A percentile compares a stretch with the other conserved stretches of the same genome.
Conservation (phyloP, 2,329 filamentous ascomycete species). For the Xylariomycetidae sp. region DNA sequence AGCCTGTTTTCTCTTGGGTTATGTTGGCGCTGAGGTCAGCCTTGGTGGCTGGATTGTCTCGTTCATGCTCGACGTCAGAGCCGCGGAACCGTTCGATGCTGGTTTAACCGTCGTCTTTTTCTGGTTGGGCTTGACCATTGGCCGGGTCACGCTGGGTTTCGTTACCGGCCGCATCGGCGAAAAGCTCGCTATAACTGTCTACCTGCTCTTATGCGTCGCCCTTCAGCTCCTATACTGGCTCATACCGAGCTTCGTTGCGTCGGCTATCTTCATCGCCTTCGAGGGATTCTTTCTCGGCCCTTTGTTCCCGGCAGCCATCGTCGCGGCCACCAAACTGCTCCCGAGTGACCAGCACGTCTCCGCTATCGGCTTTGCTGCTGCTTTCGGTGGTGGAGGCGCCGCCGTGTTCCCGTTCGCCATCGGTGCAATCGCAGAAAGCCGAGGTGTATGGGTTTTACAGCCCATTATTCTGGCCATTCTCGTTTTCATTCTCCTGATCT, state of each 20-base stretch:
- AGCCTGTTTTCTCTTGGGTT: slow-evolving; percentile 68
- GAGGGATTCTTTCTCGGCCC: slow-evolving; percentile 78
- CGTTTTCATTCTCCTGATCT: slow-evolving; percentile 37
- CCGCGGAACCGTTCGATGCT: slow-evolving; percentile 62
- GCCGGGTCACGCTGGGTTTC: slow-evolving; percentile 68
- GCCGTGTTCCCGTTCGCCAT: slow-evolving; percentile 61
- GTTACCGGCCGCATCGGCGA: slow-evolving; percentile 69
- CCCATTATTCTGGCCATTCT: slow-evolving; percentile 48
- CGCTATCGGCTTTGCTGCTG: slow-evolving; percentile 75
- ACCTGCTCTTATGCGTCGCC: slow-evolving; percentile 56
- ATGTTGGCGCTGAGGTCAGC: slow-evolving; percentile 72
- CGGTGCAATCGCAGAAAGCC: slow-evolving; percentile 57
- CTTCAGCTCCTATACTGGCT: slow-evolving; percentile 76
- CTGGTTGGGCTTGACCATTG: slow-evolving; percentile 76
- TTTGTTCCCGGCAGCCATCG: slow-evolving; percentile 68
- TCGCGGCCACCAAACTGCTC: slow-evolving; percentile 67
- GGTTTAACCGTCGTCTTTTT: slow-evolving; percentile 75
- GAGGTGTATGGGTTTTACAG: slow-evolving; percentile 51
- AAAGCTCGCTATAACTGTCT: slow-evolving; percentile 56
- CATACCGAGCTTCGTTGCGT: slow-evolving; percentile 68
- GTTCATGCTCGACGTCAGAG: slow-evolving; percentile 76
- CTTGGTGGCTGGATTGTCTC: slow-evolving; percentile 74
- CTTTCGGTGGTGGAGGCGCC: slow-evolving; percentile 69
- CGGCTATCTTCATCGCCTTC: slow-evolving; percentile 63
- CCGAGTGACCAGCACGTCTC: slow-evolving; percentile 68